Conservation (phyloP, 345 rosid genomes). For the Conringia planisiliqua region DNA sequence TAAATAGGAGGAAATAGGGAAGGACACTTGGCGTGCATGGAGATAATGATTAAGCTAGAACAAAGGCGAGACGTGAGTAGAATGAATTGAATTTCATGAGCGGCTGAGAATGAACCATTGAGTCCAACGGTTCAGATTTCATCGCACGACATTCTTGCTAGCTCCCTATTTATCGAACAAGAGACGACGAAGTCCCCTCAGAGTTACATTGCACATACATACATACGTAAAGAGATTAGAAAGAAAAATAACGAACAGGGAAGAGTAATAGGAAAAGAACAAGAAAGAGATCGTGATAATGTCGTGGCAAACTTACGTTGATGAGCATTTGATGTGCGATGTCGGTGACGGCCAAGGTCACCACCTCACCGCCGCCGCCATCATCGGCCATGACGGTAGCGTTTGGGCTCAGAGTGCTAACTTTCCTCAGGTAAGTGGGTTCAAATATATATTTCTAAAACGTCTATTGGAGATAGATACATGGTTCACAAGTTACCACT, state of each 20-base stretch:
- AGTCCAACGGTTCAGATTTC: slow-evolving; percentile 11
- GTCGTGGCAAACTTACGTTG: slow-evolving; percentile 95
- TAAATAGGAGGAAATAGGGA: slow-evolving; percentile 10
- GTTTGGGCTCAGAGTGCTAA: slow-evolving; percentile 85
- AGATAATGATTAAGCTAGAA: slow-evolving; percentile 26
- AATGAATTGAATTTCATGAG: background rate
- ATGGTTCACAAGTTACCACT: background rate
- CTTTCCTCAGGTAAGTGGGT: slow-evolving; percentile 49
- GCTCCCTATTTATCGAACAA: slow-evolving; percentile 33
- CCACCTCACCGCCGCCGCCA: slow-evolving; percentile 71
- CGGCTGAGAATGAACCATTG: slow-evolving; percentile 15
- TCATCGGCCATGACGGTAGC: slow-evolving; percentile 79
- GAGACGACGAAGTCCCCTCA: slow-evolving; percentile 20
- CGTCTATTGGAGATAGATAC: too few species aligned
- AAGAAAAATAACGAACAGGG: background rate
- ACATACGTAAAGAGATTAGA: background rate
- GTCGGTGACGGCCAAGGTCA: slow-evolving; percentile 69
- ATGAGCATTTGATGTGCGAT: slow-evolving; percentile 87
- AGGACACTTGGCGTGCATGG: slow-evolving; percentile 3
- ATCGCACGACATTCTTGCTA: slow-evolving; percentile 15
- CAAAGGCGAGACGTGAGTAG: slow-evolving; percentile 29
- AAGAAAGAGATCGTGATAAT: slow-evolving; percentile 26
- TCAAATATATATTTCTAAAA: too few species aligned
- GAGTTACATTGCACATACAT: slow-evolving; percentile 7
- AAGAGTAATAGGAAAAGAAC: background rate